These are phyloP conservation scores for Cnidoscolus chayamansa DNA, from an alignment of 441 rosid species.

Conservation along the genomic window DNA sequence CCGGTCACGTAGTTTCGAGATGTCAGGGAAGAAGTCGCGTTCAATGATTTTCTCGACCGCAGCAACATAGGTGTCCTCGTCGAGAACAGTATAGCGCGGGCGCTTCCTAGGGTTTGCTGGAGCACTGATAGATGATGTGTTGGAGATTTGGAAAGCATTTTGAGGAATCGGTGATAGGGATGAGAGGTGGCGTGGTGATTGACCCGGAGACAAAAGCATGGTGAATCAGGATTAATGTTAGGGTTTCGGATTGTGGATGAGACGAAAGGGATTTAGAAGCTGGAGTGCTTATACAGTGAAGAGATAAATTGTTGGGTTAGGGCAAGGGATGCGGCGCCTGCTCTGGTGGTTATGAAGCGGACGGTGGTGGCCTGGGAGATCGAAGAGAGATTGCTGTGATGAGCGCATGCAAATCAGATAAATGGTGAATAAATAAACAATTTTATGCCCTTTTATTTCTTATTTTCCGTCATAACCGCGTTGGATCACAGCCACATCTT, in stretches of 20 bases:
- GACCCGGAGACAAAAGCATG: slow-evolving; percentile 93
- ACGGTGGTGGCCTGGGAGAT: no score
- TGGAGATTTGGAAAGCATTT: slow-evolving; percentile 30
- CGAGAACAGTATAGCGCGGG: slow-evolving; percentile 56
- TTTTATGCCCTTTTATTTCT: no score
- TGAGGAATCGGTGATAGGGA: slow-evolving; percentile 47
- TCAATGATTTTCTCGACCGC: slow-evolving; percentile 90
- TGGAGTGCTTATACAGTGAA: no score
- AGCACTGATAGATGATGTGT: slow-evolving; percentile 28
- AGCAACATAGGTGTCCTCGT: slow-evolving; percentile 77
- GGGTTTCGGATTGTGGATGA: not conserved
- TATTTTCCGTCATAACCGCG: no score
- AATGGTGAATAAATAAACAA: no score
- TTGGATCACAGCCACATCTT: no score
- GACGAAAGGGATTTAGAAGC: no score
- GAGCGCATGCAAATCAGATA: no score
- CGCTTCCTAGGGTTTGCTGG: slow-evolving; percentile 46
- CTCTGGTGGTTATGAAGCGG: no score
- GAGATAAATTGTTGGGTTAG: no score
- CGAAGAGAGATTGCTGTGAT: no score
- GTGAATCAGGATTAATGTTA: not conserved
- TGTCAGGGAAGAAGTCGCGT: slow-evolving; percentile 94
- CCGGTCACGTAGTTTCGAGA: slow-evolving; percentile 86
- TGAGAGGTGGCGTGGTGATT: slow-evolving; percentile 82
- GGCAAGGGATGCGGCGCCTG: no score